Conservation (phyloP, 176 grass and related monocot genomes). For the Zea luxurians region DNA sequence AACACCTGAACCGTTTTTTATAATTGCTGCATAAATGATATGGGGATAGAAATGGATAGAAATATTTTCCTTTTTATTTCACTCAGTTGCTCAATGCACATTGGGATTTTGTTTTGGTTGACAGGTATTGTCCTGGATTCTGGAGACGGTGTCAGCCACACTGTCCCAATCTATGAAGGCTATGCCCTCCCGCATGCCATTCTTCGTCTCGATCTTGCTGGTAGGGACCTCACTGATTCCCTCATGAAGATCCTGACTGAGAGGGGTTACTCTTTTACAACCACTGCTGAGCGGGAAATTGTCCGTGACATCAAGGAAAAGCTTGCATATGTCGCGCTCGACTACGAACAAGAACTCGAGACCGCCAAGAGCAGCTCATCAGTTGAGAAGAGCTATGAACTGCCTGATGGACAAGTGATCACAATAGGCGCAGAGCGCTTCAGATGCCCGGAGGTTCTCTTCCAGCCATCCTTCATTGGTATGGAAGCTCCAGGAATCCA, state of each 20-base stretch:
- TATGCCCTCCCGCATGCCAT: slow-evolving; percentile 87
- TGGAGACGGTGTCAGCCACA: slow-evolving; percentile 85
- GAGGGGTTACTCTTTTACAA: slow-evolving; percentile 87
- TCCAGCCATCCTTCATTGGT: slow-evolving; percentile 85
- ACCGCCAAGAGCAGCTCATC: slow-evolving; percentile 70
- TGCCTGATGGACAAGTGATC: slow-evolving; percentile 84
- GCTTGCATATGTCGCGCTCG: slow-evolving; percentile 70
- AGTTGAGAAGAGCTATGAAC: slow-evolving; percentile 78
- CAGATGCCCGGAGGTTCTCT: slow-evolving; percentile 87
- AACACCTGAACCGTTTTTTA: neutral
- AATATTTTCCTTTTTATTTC: neutral
- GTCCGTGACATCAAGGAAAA: slow-evolving; percentile 96
- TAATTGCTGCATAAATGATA: neutral
- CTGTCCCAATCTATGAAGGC: slow-evolving; percentile 87
- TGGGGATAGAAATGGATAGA: neutral
- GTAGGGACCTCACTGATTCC: slow-evolving; percentile 80
- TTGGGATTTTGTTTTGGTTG: slow-evolving; percentile 28
- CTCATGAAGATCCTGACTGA: slow-evolving; percentile 94
- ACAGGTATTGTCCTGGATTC: slow-evolving; percentile 87
- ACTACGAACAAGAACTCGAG: slow-evolving; percentile 88
- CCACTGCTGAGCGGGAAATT: slow-evolving; percentile 88
- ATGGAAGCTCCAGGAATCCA: slow-evolving; percentile 89
- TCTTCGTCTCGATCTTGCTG: slow-evolving; percentile 85
- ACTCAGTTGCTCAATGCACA: slow-evolving; percentile 15
- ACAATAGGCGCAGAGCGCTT: slow-evolving; percentile 85